Base-by-base conservation (phyloP, 2,329 filamentous ascomycete genomes). In the Colletotrichum spinosum region DNA sequence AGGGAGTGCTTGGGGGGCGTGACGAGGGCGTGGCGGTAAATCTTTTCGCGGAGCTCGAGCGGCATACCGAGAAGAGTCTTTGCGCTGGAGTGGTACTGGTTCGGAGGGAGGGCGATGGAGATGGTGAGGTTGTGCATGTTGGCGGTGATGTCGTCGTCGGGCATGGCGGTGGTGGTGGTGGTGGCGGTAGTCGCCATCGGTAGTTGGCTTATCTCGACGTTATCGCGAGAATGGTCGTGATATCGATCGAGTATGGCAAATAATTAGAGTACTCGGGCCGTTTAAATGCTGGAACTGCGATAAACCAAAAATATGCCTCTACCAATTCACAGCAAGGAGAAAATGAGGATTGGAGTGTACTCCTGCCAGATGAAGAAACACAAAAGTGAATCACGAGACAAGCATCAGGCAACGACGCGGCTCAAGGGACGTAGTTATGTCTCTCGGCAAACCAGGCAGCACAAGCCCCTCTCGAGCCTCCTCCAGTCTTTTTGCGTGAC, bases 21-120 rank as follows among this genome's bases (percentile, higher is more conserved):
- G 55, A 67, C 56, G 51, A 67, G 65, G 37, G 41, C 33, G 39
- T 53, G 39, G 11, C 37, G 15, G 25, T 60, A 67, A 11, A 67
- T 54, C 13, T 56, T 44, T 2, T 48, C 55, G 61, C 65, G 61
- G 25, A 67, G 44, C 35, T 67, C 65, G 25, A 49, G 45, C 35
- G 65, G 65, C 1, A 67, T 50, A 13, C 62, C 61, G 38, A 67
- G 55, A 37, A 68, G 56, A 17, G 55, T 52, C 17, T 65, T 65
- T 11, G 41, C 46, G 46, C 38, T 61, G 34, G 62, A 33, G 34
- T 60, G 57, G 34, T 45, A 17, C 33, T 61, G 57, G 45, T 60
- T 54, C 4, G 50, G 25, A 6, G 57, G 50, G 34, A 65, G 58
- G 5, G 50, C 8, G n/a, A 65, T 41, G 6, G 57, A 51, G 1